Evolutionary conservation across 768 basidiomycete genomes (phyloP).

Genomic region (Gloeopeniophorella convolvens): DNA sequence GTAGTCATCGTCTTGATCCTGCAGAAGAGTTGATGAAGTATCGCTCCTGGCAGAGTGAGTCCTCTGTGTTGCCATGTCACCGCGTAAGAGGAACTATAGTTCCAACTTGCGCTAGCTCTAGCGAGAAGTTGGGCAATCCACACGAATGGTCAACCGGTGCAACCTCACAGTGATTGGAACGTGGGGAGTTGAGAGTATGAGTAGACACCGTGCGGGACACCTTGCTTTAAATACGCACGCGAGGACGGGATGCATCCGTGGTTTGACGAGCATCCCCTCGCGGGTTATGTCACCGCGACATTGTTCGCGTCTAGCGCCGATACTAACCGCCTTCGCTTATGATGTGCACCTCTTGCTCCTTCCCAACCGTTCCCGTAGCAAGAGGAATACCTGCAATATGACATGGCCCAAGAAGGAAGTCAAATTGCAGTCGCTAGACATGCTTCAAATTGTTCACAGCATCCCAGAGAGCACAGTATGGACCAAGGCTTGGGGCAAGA

Average conservation of each 20-base stretch:
- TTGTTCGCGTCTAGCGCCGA: no score
- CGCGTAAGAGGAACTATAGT: not conserved
- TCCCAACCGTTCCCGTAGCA: not conserved
- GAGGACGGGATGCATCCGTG: not conserved
- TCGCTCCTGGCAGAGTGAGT: not conserved
- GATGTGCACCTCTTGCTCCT: not conserved
- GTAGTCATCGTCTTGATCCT: conserved; percentile 16
- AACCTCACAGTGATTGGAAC: no score
- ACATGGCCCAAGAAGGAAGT: no score
- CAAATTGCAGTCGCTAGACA: no score
- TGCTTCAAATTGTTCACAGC: no score
- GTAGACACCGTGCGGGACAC: no score
- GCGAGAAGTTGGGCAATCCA: no score
- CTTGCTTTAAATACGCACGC: conserved; percentile 4
- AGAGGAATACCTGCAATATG: no score
- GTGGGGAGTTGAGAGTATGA: no score
- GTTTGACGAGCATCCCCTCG: not conserved
- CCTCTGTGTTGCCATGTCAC: not conserved
- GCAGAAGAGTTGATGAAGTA: not conserved
- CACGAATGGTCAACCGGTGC: no score
- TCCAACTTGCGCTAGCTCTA: not conserved
- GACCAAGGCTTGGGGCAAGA: no score
- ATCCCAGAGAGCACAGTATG: no score
- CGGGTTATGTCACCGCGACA: not conserved
- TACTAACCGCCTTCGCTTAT: not conserved